phyloP scores from a whole-genome alignment of 768 basidiomycete genomes.

The Termitomyces sp. region DNA sequence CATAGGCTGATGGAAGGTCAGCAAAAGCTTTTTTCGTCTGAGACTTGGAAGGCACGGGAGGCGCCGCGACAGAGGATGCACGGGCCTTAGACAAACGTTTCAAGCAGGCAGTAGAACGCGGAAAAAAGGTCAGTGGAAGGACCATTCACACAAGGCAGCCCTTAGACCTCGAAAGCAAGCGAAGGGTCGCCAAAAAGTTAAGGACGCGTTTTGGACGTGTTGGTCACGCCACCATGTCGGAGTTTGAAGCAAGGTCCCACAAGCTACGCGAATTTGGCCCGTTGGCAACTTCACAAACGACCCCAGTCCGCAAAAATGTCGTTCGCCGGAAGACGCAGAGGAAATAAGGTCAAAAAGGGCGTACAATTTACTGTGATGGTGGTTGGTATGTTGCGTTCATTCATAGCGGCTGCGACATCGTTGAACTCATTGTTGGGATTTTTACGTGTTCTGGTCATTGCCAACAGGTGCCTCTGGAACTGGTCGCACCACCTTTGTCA shows the following conservation, averaged over 20 bases:
- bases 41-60: conserved; percentile 4
- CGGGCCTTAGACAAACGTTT: not conserved
- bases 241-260: conserved; percentile 31
- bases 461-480: conserved; percentile 89
- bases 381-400: conserved; percentile 70
- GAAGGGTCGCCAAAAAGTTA: not conserved
- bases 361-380: conserved; percentile 98
- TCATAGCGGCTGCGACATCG: not conserved
- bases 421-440: conserved; percentile 10
- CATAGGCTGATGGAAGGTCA: conserved; percentile 50
- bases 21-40: conserved; percentile 45
- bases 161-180: not conserved
- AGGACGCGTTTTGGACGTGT: conserved; percentile 19
- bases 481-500: conserved; percentile 97
- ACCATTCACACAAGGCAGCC: conserved; percentile 6
- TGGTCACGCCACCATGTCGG: conserved; percentile 26
- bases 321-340: conserved; percentile 79
- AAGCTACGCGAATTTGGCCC: conserved; percentile 23
- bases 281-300: conserved; percentile 22
- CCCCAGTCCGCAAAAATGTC: conserved; percentile 48
- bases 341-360: conserved; percentile 98
- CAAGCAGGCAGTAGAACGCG: not conserved
- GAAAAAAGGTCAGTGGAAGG: not conserved
- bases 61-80: not conserved
- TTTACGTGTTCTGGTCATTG: conserved; percentile 14